A percentile compares a stretch with the other conserved stretches of the same genome.
Conservation (phyloP, 495 filamentous ascomycete species). For the Aspergillus taichungensis region DNA sequence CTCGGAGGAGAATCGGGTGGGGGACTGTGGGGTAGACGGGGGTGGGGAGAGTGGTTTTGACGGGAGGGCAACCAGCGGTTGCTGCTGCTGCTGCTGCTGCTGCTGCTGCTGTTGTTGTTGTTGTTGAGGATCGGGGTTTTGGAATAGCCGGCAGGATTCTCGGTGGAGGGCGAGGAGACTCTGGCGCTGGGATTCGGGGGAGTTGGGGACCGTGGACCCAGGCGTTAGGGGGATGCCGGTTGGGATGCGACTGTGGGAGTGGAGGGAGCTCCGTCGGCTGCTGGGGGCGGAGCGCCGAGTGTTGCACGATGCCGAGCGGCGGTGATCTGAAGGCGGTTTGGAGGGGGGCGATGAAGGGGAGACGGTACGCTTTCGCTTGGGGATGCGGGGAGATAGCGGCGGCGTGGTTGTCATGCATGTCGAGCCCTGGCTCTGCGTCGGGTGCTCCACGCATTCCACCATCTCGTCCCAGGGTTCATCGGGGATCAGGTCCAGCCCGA, state of each 20-base stretch:
- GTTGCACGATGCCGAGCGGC: slow-evolving; percentile 24
- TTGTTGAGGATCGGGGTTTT: slow-evolving; percentile 12
- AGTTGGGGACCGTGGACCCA: slow-evolving; percentile 11
- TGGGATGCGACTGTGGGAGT: slow-evolving; percentile 22
- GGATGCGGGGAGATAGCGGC: slow-evolving; percentile 3
- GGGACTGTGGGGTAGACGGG: slow-evolving; percentile 9
- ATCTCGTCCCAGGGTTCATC: slow-evolving; percentile 2
- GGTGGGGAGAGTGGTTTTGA: slow-evolving; percentile 1
- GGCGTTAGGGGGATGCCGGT: slow-evolving; percentile 23
- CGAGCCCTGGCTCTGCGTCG: background rate
- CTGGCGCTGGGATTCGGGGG: slow-evolving; percentile 22
- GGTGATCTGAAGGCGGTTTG: slow-evolving; percentile 19
- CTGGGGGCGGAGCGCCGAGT: slow-evolving; percentile 20
- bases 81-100: slow-evolving; percentile 2
- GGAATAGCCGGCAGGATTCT: slow-evolving; percentile 38
- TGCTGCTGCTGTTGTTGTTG: background rate
- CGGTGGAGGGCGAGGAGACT: slow-evolving; percentile 36
- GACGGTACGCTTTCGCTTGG: slow-evolving; percentile 10
- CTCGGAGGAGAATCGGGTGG: slow-evolving; percentile 5
- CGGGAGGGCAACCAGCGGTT: background rate
- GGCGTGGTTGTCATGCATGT: background rate
- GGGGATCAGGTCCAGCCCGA: background rate
- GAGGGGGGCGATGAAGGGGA: slow-evolving; percentile 22
- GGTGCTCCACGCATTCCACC: background rate
- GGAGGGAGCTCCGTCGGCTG: slow-evolving; percentile 25